Conservation (phyloP, 2,329 filamentous ascomycete genomes). For the Neonectria magnoliae region DNA sequence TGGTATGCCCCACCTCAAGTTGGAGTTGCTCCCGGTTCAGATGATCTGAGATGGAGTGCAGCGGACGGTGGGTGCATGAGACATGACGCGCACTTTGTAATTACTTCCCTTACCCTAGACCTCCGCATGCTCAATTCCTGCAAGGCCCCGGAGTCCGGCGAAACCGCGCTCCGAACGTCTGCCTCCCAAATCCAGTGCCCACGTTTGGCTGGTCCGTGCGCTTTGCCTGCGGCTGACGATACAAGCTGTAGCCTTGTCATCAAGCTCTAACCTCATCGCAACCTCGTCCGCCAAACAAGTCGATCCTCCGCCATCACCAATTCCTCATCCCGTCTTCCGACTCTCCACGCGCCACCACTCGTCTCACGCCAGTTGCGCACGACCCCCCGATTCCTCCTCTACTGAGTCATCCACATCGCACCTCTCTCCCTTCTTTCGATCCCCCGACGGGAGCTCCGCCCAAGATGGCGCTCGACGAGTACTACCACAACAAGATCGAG, state of each 20-base stretch:
- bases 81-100: not conserved
- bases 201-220: slow-evolving; percentile 37
- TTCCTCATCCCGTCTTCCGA: slow-evolving; percentile 18
- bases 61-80: not conserved
- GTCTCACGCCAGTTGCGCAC: slow-evolving; percentile 13
- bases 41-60: not conserved
- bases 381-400: slow-evolving; percentile 23
- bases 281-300: slow-evolving; percentile 25
- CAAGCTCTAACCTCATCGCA: slow-evolving; percentile 47
- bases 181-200: slow-evolving; percentile 17
- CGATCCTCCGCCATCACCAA: slow-evolving; percentile 29
- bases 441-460: slow-evolving; percentile 41
- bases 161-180: slow-evolving; percentile 31
- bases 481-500: slow-evolving; percentile 99
- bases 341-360: not conserved
- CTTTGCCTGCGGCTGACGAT: slow-evolving; percentile 44
- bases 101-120: slow-evolving; percentile 33
- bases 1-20: not conserved
- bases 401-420: slow-evolving; percentile 1
- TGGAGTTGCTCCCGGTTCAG: not conserved
- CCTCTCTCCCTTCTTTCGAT: slow-evolving; percentile 6
- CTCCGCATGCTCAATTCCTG: not conserved
- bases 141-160: slow-evolving; percentile 28
- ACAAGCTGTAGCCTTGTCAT: slow-evolving; percentile 49
- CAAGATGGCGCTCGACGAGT: slow-evolving; percentile 98